Evolutionary conservation across 1,139 yeast species (phyloP).

Genomic region (Pichiaceae sp.): DNA sequence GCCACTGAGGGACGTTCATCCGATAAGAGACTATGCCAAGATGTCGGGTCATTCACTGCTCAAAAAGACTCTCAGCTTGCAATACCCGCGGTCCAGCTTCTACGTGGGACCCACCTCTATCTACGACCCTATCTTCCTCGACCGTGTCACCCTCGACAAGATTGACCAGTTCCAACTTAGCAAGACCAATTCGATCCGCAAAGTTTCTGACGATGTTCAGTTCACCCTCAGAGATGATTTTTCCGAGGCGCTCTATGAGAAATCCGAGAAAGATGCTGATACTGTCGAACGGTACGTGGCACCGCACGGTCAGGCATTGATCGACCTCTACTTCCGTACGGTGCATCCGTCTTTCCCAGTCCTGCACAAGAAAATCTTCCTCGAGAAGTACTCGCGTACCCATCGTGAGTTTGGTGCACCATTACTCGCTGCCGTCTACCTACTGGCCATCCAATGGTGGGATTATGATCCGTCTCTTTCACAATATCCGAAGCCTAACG

Average conservation of each 20-base stretch:
- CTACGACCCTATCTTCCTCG: constrained; percentile 51
- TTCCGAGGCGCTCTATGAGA: constrained; percentile 51
- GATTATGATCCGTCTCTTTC: constrained; percentile 67
- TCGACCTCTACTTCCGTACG: constrained; percentile 65
- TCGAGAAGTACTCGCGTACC: constrained; percentile 69
- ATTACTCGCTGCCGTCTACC: constrained; percentile 65
- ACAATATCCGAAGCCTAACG: constrained; percentile 58
- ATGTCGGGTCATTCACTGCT: constrained; percentile 36
- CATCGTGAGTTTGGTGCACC: constrained; percentile 77
- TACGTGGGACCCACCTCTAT: constrained; percentile 70
- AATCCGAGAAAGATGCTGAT: constrained; percentile 63
- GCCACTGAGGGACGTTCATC: constrained; percentile 43
- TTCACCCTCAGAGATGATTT: constrained; percentile 67
- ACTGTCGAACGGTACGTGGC: constrained; percentile 64
- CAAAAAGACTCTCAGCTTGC: constrained; percentile 32
- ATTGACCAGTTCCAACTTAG: constrained; percentile 62
- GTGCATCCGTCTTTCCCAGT: constrained; percentile 77
- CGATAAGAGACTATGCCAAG: constrained; percentile 46
- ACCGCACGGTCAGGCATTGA: constrained; percentile 68
- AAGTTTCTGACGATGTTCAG: constrained; percentile 57
- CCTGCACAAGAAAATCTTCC: constrained; percentile 64
- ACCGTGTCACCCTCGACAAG: constrained; percentile 42
- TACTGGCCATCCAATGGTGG: constrained; percentile 78
- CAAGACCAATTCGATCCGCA: constrained; percentile 50
- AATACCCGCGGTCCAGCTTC: constrained; percentile 69